Base-by-base conservation (phyloP, 805 yeast genomes). In the Kodamaea fukazawae region DNA sequence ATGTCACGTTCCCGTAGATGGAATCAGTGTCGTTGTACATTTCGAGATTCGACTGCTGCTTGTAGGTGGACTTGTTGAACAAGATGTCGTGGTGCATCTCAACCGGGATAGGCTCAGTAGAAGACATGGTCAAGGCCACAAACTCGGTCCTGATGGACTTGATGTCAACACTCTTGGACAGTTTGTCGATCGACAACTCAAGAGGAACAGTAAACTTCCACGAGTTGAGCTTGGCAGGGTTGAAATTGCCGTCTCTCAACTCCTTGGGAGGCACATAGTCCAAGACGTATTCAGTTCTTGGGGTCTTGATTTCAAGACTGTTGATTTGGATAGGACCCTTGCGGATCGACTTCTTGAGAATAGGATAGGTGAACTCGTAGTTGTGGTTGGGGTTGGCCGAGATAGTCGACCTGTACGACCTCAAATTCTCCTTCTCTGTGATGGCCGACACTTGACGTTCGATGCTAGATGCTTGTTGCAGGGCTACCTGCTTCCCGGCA, bases 21-120 rank as follows among this genome's bases (percentile, higher is more conserved):
- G 55, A 44, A 37, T 62, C 65, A 34, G 67, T 65, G 30, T 57
- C 53, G 22, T 57, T 64, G 27, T 41, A 36, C 29, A 55, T 62
- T 17, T 51, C 49, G 29, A 13, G 7, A 13, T 25, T 33, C 4
- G 14, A 9, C 11, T 12, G 20, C 17, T 25, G n/a, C 13, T n/a
- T 18, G 22, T 60, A 61, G 30, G 29, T 11, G 3, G 15, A 11
- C 23, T 51, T 59, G 36, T 52, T 53, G 46, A 57, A 64, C 1
- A 67, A 44, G n/a, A 61, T 50, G 31, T 61, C 69, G 45, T 66
- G 70, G 40, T 58, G 54, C 18, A 68, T 40, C 48, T 67, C 74
- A 7, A 68, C 39, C 1, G 74, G 72, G 9, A 68, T 62, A 2
- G 67, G 63, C 16, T 49, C 45, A 34, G 57, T 55, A 9, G 57